Base-by-base conservation (phyloP, 345 rosid genomes). In the Populus deltoides region DNA sequence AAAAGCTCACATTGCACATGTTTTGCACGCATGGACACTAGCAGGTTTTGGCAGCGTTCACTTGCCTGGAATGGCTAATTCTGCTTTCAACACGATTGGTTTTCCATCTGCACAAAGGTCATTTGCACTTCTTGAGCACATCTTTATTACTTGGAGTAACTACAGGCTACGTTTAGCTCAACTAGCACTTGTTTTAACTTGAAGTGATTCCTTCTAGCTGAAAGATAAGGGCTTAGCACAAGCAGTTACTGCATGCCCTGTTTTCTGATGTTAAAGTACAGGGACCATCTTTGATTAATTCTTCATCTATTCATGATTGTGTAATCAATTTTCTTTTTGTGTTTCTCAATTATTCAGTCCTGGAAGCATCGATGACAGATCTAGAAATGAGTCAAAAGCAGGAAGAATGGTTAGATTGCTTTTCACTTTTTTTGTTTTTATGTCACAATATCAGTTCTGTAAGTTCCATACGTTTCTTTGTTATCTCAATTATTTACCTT, bases 21-120 rank as follows among this genome's bases (percentile, higher is more conserved):
- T 90, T 86, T 92, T 92, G 89, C 98, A 93, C 94, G 87, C 90
- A 85, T 92, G 94, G 91, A 86, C 93, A 94, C 95, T 85, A 93
- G 92, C 98, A 94, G 98, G 98, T 90, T 82, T 86, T 89, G 93
- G 97, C 91, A 91, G 97, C 94, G 75, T 86, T 87, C 92, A 90
- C 90, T 71, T 89, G 83, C 90, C 95, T 92, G 98, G 97, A 90
- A 90, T 86, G 90, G 79, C 84, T 93, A 93, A 87, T 90, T 86
- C 98, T 88, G 87, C 97, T 87, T 78, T 87, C 98, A 88, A 81
- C 97, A 92, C 82, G 81, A 90, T 86, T 93, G 94, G 89, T 90
- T 92, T 89, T 90, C 88, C 98, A 90, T 84, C 95, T 92, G 85
- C 94, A 93, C 97, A 84, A 86, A 94, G 97, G 97, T 94, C 93